phyloP scores from a whole-genome alignment of 768 basidiomycete genomes.

The Russula sp. region DNA sequence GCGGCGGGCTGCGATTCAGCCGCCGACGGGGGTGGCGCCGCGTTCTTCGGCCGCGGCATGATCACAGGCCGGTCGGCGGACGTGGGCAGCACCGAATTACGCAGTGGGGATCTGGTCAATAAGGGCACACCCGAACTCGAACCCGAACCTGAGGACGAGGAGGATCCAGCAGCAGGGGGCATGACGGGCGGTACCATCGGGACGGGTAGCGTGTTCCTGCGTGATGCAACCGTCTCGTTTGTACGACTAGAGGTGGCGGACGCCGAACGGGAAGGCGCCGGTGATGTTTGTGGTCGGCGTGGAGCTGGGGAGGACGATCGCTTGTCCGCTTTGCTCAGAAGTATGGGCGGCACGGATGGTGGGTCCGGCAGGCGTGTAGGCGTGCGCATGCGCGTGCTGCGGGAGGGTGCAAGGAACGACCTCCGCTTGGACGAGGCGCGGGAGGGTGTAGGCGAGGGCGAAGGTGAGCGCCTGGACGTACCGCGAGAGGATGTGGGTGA shows the following conservation, averaged over 20 bases:
- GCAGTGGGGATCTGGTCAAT: background rate
- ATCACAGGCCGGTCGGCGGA: conserved; percentile 8
- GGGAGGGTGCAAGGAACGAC: background rate
- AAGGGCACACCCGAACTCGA: background rate
- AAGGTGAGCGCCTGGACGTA: background rate
- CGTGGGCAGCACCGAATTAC: conserved; percentile 3
- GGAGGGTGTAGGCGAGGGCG: background rate
- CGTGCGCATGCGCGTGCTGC: background rate
- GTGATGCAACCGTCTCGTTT: background rate
- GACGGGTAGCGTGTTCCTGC: background rate
- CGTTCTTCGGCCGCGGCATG: conserved; percentile 12
- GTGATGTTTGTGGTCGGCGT: background rate
- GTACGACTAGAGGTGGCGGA: background rate
- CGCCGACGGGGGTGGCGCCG: background rate
- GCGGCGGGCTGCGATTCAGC: background rate
- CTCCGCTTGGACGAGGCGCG: background rate
- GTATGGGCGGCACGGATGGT: background rate
- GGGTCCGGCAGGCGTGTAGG: background rate
- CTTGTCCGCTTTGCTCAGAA: background rate
- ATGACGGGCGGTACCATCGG: background rate
- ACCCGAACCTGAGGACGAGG: background rate
- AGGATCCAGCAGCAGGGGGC: background rate
- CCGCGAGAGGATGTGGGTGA: background rate
- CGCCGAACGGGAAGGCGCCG: background rate
- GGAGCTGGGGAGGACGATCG: background rate